A percentile compares a stretch with the other conserved stretches of the same genome.
Evolutionary conservation across 1,284 basidiomycete genomes (phyloP).

Genomic region (Jaminaea rosea): DNA sequence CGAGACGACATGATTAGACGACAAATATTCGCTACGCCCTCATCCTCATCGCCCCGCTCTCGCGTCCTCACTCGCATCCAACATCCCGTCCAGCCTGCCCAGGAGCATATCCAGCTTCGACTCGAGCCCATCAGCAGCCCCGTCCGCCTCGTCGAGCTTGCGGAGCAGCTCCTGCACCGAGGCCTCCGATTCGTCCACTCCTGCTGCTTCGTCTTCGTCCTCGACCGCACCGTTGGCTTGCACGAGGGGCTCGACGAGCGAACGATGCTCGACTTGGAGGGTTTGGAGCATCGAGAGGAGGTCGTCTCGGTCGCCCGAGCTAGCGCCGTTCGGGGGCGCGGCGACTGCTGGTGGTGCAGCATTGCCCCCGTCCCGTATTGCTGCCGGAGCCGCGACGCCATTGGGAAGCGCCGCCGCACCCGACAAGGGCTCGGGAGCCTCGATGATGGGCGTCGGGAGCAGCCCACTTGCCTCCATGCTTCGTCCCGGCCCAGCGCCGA

Average conservation of each 20-base stretch:
- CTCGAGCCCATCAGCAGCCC: conserved; percentile 22
- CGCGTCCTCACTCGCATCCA: conserved; percentile 1
- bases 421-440: neutral
- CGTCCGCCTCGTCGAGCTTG: conserved; percentile 14
- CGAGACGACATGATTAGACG: too few species aligned
- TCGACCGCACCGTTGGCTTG: neutral
- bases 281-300: conserved; percentile 1
- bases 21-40: too few species aligned
- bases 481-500: too few species aligned
- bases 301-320: neutral
- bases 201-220: conserved; percentile 1
- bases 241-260: conserved; percentile 1
- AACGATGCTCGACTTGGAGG: conserved; percentile 3
- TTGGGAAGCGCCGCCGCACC: neutral
- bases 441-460: neutral
- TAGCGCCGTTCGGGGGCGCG: neutral
- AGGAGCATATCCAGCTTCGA: conserved; percentile 18
- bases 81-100: conserved; percentile 12
- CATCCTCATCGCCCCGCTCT: too few species aligned
- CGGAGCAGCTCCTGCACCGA: conserved; percentile 14
- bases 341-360: neutral
- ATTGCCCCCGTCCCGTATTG: too few species aligned
- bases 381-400: too few species aligned
- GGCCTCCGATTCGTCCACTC: conserved; percentile 5
- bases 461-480: too few species aligned